These are phyloP conservation scores for Paspalum notatum DNA, from an alignment of 176 grass and related monocot species.

Conservation along the genomic window DNA sequence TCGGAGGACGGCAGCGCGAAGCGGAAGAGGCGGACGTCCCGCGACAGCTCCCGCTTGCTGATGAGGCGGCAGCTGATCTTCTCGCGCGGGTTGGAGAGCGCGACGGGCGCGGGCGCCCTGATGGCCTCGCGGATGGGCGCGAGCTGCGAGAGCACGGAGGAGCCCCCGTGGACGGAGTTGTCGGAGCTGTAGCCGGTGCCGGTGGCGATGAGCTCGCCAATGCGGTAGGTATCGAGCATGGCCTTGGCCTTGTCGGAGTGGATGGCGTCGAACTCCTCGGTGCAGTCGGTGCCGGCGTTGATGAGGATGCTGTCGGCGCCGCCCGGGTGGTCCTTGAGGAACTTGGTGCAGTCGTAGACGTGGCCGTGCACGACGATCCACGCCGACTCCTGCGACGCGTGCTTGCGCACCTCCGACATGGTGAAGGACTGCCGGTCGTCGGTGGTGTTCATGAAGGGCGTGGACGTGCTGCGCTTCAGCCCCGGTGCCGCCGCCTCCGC, in stretches of 20 bases:
- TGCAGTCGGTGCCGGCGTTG: constrained; percentile 92
- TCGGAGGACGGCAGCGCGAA: constrained; percentile 70
- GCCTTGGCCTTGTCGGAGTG: constrained; percentile 93
- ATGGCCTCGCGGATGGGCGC: constrained; percentile 67
- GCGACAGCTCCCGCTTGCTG: constrained; percentile 68
- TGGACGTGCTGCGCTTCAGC: constrained; percentile 78
- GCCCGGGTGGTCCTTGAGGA: constrained; percentile 88
- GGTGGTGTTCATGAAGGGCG: constrained; percentile 63
- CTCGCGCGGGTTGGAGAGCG: constrained; percentile 71
- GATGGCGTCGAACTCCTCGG: constrained; percentile 97
- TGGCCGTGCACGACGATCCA: constrained; percentile 94
- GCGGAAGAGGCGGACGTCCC: constrained; percentile 77
- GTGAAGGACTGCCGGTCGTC: constrained; percentile 55
- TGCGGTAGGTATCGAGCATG: constrained; percentile 73
- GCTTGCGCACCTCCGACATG: constrained; percentile 84
- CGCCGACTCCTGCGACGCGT: constrained; percentile 63
- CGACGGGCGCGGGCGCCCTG: constrained; percentile 39
- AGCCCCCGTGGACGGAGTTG: constrained; percentile 59
- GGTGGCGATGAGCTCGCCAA: constrained; percentile 82
- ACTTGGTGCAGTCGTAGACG: constrained; percentile 87
- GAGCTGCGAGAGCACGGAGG: constrained; percentile 42
- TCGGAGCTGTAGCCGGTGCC: constrained; percentile 72
- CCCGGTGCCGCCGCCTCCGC: constrained; percentile 57
- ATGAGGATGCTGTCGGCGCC: constrained; percentile 96
- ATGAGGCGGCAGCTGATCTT: constrained; percentile 69